Base-by-base conservation (phyloP, 441 rosid genomes). In the Erodium trifolium region DNA sequence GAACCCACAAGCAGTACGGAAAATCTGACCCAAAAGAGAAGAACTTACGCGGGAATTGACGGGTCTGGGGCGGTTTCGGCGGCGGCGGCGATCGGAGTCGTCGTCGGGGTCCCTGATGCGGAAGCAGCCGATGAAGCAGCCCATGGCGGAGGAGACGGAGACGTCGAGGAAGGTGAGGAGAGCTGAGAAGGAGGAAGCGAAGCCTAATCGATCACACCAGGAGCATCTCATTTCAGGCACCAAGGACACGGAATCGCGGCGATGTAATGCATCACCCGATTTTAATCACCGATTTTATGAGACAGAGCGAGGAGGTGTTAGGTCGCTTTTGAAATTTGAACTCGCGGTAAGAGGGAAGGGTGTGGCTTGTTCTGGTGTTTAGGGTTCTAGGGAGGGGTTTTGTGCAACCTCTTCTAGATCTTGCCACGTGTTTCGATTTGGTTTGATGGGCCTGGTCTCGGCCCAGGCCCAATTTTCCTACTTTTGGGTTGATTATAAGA, bases 91-190 rank as follows among this genome's bases (percentile, higher is more conserved):
- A 39, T 53, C 59, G 59, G 19, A 1, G 45, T 39, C 6, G 7
- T 49, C 60, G 17, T 53, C 60, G 17, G 77, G 81, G 73, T 82
- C 86, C 74, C 78, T 82, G 71, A 71, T 49, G 39, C 97, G 93
- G 72, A 93, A 88, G 77, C 98, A 93, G 11, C 79, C 82, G 41
- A 93, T 75, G 78, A 93, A 87, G 68, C 97, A 91, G 49, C 91
- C 88, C 96, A 93, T 93, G 75, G 80, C 84, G 60, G 73, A 63
- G 17, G 84, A 79, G 16, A 81, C 78, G 63, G 88, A 82, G 65
- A 66, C 3, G 68, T 81, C 82, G 34, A 87, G 37, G 41, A 77
- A 79, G 67, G 87, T 76, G 18, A 53, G 18, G 60, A 53, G n/a
- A 16, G 59, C 16, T 51, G 17, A 12, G 17, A 14, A 14, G 59